Evolutionary conservation across 352 stramenopile species (phyloP).

Genomic region (Globisporangium cylindrosporum): DNA sequence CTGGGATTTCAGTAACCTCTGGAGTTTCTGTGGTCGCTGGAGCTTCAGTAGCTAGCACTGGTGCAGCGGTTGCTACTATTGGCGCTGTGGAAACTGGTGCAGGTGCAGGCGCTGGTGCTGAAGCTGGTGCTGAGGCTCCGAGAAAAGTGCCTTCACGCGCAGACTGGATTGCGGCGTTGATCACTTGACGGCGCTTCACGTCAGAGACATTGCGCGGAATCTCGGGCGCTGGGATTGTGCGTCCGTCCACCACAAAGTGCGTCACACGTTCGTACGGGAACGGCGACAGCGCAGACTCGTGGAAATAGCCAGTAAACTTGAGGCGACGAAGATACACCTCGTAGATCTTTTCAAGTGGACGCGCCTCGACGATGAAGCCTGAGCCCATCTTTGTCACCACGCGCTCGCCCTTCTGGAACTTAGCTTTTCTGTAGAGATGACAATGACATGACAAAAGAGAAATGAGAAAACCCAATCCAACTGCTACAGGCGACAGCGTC

Average conservation of each 20-base stretch:
- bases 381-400: slow-evolving; percentile 77
- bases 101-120: no score
- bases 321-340: slow-evolving; percentile 75
- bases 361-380: slow-evolving; percentile 64
- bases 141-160: slow-evolving; percentile 32
- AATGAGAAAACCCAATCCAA: not conserved
- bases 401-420: slow-evolving; percentile 74
- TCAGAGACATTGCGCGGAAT: slow-evolving; percentile 67
- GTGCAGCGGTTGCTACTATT: not conserved
- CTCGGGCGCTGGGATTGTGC: slow-evolving; percentile 57
- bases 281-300: slow-evolving; percentile 52
- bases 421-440: slow-evolving; percentile 41
- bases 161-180: slow-evolving; percentile 66
- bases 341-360: slow-evolving; percentile 71
- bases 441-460: not conserved
- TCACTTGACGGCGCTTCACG: slow-evolving; percentile 67
- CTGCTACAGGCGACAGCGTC: not conserved
- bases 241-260: slow-evolving; percentile 81
- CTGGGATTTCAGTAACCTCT: not conserved
- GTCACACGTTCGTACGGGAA: slow-evolving; percentile 87
- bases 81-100: no score
- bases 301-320: slow-evolving; percentile 67
- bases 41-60: not conserved
- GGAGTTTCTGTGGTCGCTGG: not conserved
- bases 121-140: not conserved